Evolutionary conservation across 139 green algal species (phyloP).

Genomic region (Chloropicon primus): DNA sequence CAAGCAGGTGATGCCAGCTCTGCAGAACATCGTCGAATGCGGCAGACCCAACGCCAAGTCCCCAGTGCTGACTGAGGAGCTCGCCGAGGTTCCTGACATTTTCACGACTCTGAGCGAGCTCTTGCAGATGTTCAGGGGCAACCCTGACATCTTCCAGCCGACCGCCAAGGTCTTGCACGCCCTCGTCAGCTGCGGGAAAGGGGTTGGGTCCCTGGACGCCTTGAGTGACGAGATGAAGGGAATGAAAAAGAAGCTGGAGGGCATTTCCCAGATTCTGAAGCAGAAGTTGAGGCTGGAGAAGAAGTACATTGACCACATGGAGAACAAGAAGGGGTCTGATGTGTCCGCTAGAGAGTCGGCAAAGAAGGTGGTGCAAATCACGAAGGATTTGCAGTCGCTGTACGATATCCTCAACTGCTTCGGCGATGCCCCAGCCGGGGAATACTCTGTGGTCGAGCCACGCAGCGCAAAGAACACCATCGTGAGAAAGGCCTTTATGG

Average conservation of each 20-base stretch:
- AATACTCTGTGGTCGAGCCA: too few relatives aligned
- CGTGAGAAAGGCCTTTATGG: neutral
- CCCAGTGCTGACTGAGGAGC: constrained; percentile 18
- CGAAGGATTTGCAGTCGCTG: constrained; percentile 36
- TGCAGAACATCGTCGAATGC: constrained; percentile 37
- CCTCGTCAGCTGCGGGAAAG: neutral
- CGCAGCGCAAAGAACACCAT: neutral
- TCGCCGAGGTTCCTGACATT: constrained; percentile 35
- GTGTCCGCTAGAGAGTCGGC: constrained; percentile 45
- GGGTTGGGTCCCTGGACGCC: constrained; percentile 46
- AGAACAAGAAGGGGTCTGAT: constrained; percentile 60
- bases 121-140: constrained; percentile 53
- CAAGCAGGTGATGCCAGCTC: constrained; percentile 21
- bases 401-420: constrained; percentile 19
- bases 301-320: constrained; percentile 59
- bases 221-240: neutral
- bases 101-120: constrained; percentile 43
- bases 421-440: too few relatives aligned
- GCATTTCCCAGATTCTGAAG: constrained; percentile 47
- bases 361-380: constrained; percentile 32
- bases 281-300: constrained; percentile 48
- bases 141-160: constrained; percentile 16
- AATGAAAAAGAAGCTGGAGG: constrained; percentile 40
- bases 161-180: constrained; percentile 2
- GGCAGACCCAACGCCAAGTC: too few relatives aligned